phyloP scores from a whole-genome alignment of 306 rosid genomes.

The Hylodesmum podocarpum region DNA sequence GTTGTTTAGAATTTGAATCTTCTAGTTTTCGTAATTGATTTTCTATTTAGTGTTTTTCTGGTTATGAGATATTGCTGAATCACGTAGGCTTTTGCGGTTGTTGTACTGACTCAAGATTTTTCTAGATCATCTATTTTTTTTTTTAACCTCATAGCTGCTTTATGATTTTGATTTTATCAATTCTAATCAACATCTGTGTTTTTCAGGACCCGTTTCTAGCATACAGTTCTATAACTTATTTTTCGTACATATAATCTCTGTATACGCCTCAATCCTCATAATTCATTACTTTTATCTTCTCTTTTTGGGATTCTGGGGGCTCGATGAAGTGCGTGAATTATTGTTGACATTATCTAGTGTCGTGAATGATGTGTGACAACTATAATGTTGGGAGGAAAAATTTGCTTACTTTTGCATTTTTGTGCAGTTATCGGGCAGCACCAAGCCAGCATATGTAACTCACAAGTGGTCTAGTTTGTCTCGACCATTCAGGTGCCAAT shows the following conservation, averaged over 20 bases:
- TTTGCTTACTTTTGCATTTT: background rate
- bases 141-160: background rate
- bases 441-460: slow-evolving; percentile 53
- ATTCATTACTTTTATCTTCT: background rate
- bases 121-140: background rate
- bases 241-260: background rate
- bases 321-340: background rate
- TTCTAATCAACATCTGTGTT: background rate
- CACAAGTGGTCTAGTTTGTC: slow-evolving; percentile 66
- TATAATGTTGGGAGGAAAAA: background rate
- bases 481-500: slow-evolving; percentile 74
- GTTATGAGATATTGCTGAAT: background rate
- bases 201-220: background rate
- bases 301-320: background rate
- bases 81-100: too few species aligned
- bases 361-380: background rate
- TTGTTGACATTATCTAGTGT: background rate
- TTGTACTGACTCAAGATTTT: background rate
- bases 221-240: background rate
- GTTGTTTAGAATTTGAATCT: background rate
- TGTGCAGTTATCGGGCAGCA: slow-evolving; percentile 55
- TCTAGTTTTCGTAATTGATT: background rate
- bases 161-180: background rate
- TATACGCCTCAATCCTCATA: background rate
- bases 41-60: background rate